Evolutionary conservation across 768 basidiomycete genomes (phyloP).

Genomic region (Sporobolomyces phaffii): DNA sequence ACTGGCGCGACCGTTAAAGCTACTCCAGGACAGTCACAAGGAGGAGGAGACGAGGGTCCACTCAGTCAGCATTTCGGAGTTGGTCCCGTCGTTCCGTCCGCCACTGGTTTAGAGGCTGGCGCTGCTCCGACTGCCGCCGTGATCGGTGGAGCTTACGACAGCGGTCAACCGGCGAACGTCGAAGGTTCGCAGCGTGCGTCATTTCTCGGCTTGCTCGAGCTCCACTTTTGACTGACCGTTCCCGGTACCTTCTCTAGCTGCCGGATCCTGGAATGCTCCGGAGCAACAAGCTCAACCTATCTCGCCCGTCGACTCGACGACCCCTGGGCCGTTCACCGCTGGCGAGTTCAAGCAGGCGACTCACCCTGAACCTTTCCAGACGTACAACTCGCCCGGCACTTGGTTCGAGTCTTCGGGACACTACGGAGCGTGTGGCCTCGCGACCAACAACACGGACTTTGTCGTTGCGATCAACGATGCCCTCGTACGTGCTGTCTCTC

Average conservation of each 20-base stretch:
- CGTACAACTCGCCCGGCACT: not conserved
- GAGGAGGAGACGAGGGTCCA: no score
- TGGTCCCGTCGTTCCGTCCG: not conserved
- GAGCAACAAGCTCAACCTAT: not conserved
- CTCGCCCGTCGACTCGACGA: slow-evolving; percentile 4
- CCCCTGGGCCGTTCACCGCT: not conserved
- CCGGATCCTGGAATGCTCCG: not conserved
- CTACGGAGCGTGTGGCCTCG: slow-evolving; percentile 21
- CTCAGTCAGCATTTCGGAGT: no score
- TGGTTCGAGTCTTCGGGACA: slow-evolving; percentile 16
- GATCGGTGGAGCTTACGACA: not conserved
- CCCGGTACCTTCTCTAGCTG: no score
- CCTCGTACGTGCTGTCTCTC: not conserved
- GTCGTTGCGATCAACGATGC: slow-evolving; percentile 19
- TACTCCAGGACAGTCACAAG: no score
- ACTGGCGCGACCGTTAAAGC: no score
- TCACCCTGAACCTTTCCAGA: slow-evolving; percentile 18
- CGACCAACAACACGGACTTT: slow-evolving; percentile 1
- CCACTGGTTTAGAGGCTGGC: not conserved
- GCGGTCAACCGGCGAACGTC: no score
- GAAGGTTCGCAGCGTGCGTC: no score
- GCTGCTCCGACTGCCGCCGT: not conserved
- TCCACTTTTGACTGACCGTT: no score
- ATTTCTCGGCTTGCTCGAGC: no score
- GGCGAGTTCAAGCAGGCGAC: slow-evolving; percentile 9